A percentile compares a stretch with the other conserved stretches of the same genome.
Evolutionary conservation across 192 early-diverging fungal genomes (phyloP).

Genomic region (Piromyces finnis): DNA sequence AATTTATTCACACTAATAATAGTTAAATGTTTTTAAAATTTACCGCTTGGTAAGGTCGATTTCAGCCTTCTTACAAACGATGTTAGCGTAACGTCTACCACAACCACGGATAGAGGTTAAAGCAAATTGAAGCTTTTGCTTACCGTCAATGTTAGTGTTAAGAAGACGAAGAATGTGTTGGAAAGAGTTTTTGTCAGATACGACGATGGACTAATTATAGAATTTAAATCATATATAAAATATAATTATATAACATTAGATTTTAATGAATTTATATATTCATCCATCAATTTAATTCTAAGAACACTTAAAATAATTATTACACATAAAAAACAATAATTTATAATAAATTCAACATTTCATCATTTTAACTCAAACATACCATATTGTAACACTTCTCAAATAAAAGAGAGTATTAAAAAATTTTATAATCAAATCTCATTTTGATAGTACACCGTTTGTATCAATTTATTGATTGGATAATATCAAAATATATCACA

Average conservation of each 20-base stretch:
- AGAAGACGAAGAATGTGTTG: conserved; percentile 96
- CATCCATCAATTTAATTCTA: too few relatives aligned
- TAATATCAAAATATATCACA: not conserved
- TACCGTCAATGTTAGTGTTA: conserved; percentile 97
- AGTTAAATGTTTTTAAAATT: too few relatives aligned
- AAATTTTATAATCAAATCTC: not conserved
- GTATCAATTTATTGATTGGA: not conserved
- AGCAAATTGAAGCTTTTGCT: conserved; percentile 87
- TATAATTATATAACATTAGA: too few relatives aligned
- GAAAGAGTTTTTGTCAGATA: conserved; percentile 81
- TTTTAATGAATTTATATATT: too few relatives aligned
- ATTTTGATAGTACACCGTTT: not conserved
- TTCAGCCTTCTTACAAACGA: conserved; percentile 99
- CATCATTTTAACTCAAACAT: not conserved
- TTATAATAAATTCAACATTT: not conserved
- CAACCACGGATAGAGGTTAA: conserved; percentile 96
- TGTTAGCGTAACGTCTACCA: conserved; percentile 95
- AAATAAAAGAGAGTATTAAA: not conserved
- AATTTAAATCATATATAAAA: too few relatives aligned
- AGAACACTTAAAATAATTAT: too few relatives aligned
- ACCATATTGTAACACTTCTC: not conserved
- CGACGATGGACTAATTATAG: conserved; percentile 55
- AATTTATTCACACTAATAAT: too few relatives aligned
- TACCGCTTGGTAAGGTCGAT: conserved; percentile 89
- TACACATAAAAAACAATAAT: too few relatives aligned